A percentile compares a stretch with the other conserved stretches of the same genome.
These are phyloP conservation scores for Chalciporus piperatus DNA, from an alignment of 768 basidiomycete species.

Conservation along the genomic window DNA sequence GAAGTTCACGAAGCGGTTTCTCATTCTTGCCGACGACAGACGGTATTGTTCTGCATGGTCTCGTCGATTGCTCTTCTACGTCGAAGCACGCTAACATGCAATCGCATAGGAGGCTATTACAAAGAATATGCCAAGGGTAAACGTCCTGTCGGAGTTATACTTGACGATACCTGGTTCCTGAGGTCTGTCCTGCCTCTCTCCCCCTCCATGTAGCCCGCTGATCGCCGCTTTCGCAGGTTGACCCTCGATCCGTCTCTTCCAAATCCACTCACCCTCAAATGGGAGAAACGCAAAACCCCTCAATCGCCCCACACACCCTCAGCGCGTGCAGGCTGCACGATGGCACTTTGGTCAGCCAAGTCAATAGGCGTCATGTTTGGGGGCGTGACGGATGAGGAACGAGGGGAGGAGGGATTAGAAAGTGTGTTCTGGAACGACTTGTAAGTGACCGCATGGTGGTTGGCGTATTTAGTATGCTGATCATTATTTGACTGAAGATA, in stretches of 20 bases:
- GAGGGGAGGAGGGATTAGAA: conserved; percentile 77
- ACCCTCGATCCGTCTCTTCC: conserved; percentile 25
- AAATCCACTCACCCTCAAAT: conserved; percentile 56
- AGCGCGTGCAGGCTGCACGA: conserved; percentile 78
- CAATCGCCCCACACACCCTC: conserved; percentile 55
- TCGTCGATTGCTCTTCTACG: conserved; percentile 2
- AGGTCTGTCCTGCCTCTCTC: conserved; percentile 41
- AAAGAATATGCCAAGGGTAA: conserved; percentile 89
- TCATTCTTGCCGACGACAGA: conserved; percentile 78
- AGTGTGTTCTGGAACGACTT: conserved; percentile 87
- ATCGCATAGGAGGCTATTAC: conserved; percentile 72
- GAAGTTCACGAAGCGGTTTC: conserved; percentile 78
- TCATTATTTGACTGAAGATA: conserved; percentile 46
- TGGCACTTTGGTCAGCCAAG: conserved; percentile 74
- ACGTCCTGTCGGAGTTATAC: conserved; percentile 78
- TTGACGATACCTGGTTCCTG: conserved; percentile 89
- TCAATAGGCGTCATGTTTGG: conserved; percentile 80
- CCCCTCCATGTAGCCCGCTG: background rate
- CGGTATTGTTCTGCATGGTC: conserved; percentile 78
- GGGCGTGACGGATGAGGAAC: conserved; percentile 86
- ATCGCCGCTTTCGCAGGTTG: conserved; percentile 25
- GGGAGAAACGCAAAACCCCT: conserved; percentile 82
- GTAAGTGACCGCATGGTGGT: conserved; percentile 39
- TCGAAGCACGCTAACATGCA: background rate
- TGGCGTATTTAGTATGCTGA: background rate